A percentile compares a stretch with the other conserved stretches of the same genome.
Evolutionary conservation across 192 early-diverging fungal species (phyloP).

Genomic region (Backusella tuberculispora): DNA sequence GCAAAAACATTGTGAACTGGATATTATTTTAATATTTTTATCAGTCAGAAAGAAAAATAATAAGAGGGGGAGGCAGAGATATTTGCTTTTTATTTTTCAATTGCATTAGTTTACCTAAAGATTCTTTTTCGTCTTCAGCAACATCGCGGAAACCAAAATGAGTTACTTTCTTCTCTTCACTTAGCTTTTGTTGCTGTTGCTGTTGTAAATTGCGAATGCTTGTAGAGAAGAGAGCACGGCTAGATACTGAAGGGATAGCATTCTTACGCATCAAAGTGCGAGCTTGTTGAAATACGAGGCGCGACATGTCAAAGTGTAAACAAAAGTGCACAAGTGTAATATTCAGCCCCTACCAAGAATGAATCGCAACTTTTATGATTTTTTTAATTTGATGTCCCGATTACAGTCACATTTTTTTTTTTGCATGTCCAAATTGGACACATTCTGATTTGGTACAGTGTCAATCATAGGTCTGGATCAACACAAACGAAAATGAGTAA

Average conservation of each 20-base stretch:
- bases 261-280: conserved; percentile 6
- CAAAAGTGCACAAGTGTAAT: not conserved
- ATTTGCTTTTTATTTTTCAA: not conserved
- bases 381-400: not conserved
- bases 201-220: not conserved
- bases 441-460: too few species aligned
- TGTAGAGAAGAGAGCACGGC: conserved; percentile 13
- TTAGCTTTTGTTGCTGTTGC: not conserved
- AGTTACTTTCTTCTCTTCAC: conserved; percentile 47
- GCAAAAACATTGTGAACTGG: conserved; percentile 89
- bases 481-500: too few species aligned
- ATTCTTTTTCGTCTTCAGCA: conserved; percentile 82
- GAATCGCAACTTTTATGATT: not conserved
- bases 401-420: not conserved
- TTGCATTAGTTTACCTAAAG: conserved; percentile 59
- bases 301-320: conserved; percentile 19
- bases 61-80: too few species aligned
- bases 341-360: not conserved
- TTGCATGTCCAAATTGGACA: too few species aligned
- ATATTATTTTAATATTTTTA: not conserved
- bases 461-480: too few species aligned
- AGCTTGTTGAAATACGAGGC: conserved; percentile 13
- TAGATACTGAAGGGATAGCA: not conserved
- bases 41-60: too few species aligned
- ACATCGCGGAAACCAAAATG: conserved; percentile 97